Percentiles rank a stretch among this genome's conserved stretches.
Conservation (phyloP, 768 basidiomycete genomes). For the Phylloporus sp. region DNA sequence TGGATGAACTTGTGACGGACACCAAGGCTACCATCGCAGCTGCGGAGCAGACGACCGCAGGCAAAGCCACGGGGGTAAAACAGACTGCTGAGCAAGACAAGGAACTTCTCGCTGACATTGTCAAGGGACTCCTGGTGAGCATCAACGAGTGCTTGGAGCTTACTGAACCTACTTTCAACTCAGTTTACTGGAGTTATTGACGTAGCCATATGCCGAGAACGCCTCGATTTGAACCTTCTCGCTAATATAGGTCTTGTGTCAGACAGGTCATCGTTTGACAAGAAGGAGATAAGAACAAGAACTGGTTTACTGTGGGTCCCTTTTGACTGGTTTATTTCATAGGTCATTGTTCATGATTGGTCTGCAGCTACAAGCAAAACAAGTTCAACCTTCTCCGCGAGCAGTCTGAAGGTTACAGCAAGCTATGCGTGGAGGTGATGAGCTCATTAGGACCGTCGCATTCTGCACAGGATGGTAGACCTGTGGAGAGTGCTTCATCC, state of each 20-base stretch:
- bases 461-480: slow-evolving; percentile 58
- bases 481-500: slow-evolving; percentile 51
- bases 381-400: slow-evolving; percentile 98
- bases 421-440: slow-evolving; percentile 79
- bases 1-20: slow-evolving; percentile 66
- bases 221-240: slow-evolving; percentile 63
- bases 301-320: slow-evolving; percentile 74
- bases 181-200: slow-evolving; percentile 58
- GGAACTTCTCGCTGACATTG: slow-evolving; percentile 49
- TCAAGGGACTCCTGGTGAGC: slow-evolving; percentile 56
- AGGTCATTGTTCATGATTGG: background rate
- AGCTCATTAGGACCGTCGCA: slow-evolving; percentile 74
- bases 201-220: slow-evolving; percentile 61
- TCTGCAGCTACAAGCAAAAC: slow-evolving; percentile 88
- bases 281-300: slow-evolving; percentile 75
- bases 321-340: background rate
- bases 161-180: slow-evolving; percentile 1
- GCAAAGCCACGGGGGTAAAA: slow-evolving; percentile 41
- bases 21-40: slow-evolving; percentile 40
- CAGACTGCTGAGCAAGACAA: slow-evolving; percentile 60
- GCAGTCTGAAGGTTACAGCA: slow-evolving; percentile 96
- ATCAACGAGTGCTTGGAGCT: background rate
- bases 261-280: slow-evolving; percentile 63
- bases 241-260: slow-evolving; percentile 60
- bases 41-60: slow-evolving; percentile 21